A percentile compares a stretch with the other conserved stretches of the same genome.
phyloP scores from a whole-genome alignment of 2,329 filamentous ascomycete species.

The Ceratocystis huliohia region DNA sequence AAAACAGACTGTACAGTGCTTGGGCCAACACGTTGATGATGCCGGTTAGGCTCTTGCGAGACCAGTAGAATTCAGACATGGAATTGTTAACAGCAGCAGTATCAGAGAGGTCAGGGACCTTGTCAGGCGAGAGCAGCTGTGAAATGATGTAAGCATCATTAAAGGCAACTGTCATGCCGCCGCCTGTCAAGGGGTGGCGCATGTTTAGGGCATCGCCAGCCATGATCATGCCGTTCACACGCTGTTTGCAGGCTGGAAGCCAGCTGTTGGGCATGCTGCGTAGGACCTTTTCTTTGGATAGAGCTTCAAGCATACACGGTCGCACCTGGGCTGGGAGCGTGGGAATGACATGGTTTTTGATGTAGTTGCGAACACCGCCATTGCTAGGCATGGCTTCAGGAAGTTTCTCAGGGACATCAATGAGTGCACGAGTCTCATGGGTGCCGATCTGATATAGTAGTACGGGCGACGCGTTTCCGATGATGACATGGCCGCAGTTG shows the following conservation, averaged over 20 bases:
- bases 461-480: conserved; percentile 62
- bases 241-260: conserved; percentile 59
- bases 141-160: conserved; percentile 76
- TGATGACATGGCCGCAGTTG: conserved; percentile 74
- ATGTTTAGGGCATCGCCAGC: conserved; percentile 96
- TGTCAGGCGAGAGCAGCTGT: conserved; percentile 56
- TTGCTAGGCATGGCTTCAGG: conserved; percentile 58
- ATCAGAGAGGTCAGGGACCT: conserved; percentile 58
- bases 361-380: conserved; percentile 76
- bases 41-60: conserved; percentile 64
- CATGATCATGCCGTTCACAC: conserved; percentile 53
- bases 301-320: conserved; percentile 60
- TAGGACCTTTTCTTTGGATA: conserved; percentile 66
- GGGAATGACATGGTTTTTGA: conserved; percentile 67
- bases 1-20: conserved; percentile 83
- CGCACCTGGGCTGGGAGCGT: conserved; percentile 58
- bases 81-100: conserved; percentile 51
- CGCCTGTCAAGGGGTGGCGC: conserved; percentile 94
- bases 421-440: conserved; percentile 78
- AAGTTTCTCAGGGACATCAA: conserved; percentile 72
- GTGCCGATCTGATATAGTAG: conserved; percentile 95
- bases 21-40: conserved; percentile 98
- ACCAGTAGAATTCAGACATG: conserved; percentile 72
- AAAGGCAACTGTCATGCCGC: conserved; percentile 95
- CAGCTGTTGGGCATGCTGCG: conserved; percentile 90